phyloP scores from a whole-genome alignment of 768 basidiomycete species.

The Hygrocybe coccinea region DNA sequence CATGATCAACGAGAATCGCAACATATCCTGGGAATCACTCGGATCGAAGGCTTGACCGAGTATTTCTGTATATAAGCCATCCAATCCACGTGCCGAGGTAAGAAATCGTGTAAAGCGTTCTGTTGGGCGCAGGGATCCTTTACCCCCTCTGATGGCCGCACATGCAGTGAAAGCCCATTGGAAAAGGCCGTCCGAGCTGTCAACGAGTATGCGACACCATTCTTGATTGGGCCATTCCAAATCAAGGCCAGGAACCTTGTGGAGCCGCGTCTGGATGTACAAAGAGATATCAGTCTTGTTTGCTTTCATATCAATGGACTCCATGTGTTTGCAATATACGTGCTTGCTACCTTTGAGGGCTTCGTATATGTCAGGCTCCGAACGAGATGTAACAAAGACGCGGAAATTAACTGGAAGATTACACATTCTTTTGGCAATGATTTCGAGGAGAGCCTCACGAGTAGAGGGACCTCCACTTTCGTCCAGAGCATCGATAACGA shows the following conservation, averaged over 20 bases:
- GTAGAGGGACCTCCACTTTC: slow-evolving; percentile 3
- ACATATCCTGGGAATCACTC: neutral
- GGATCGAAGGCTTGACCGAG: slow-evolving; percentile 2
- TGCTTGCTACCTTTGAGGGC: slow-evolving; percentile 1
- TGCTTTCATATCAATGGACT: neutral
- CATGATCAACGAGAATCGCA: slow-evolving; percentile 4
- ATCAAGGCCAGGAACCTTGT: slow-evolving; percentile 7
- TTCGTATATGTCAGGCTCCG: slow-evolving; percentile 20
- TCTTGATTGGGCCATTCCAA: slow-evolving; percentile 10
- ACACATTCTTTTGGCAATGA: slow-evolving; percentile 13
- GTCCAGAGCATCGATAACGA: slow-evolving; percentile 10
- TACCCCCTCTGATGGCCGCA: slow-evolving; percentile 21
- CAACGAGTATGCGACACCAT: slow-evolving; percentile 20
- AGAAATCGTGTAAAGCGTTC: neutral
- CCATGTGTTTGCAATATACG: slow-evolving; percentile 12
- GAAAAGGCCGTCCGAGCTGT: slow-evolving; percentile 27
- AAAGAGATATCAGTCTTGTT: slow-evolving; percentile 5
- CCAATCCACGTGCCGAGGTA: neutral
- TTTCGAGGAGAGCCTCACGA: slow-evolving; percentile 20
- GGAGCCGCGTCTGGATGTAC: slow-evolving; percentile 4
- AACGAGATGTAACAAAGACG: slow-evolving; percentile 27
- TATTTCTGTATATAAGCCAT: slow-evolving; percentile 2
- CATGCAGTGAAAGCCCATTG: slow-evolving; percentile 32
- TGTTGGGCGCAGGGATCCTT: neutral
- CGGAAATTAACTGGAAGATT: slow-evolving; percentile 25